Evolutionary conservation across 495 filamentous ascomycete genomes (phyloP).

Genomic region (Penicillium alfredii): DNA sequence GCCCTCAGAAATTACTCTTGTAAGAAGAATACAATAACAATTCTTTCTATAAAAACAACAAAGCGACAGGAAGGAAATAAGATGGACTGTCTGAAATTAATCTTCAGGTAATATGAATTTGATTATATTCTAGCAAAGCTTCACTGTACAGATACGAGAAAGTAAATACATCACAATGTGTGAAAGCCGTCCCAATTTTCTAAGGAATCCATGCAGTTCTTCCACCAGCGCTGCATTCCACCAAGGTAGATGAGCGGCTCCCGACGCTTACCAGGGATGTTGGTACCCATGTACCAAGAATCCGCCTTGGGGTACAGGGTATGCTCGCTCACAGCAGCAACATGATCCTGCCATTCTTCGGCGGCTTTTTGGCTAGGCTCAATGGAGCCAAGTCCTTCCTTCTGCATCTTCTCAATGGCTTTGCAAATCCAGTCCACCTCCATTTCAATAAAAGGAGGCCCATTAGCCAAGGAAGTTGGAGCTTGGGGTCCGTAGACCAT

Average conservation of each 20-base stretch:
- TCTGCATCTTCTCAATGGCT: constrained; percentile 35
- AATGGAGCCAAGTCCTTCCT: constrained; percentile 30
- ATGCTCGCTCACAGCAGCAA: constrained; percentile 19
- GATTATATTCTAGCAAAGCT: neutral
- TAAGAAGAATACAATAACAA: too few species aligned
- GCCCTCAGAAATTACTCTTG: too few species aligned
- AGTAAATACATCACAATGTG: neutral
- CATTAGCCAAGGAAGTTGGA: constrained; percentile 46
- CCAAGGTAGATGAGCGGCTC: constrained; percentile 37
- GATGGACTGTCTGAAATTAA: too few species aligned
- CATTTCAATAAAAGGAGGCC: constrained; percentile 45
- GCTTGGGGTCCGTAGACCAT: constrained; percentile 45
- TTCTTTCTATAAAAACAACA: too few species aligned
- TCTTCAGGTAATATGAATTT: too few species aligned
- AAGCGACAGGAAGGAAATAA: too few species aligned
- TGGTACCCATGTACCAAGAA: constrained; percentile 42
- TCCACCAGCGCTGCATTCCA: constrained; percentile 30
- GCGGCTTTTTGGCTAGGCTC: constrained; percentile 33
- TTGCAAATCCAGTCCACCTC: constrained; percentile 50
- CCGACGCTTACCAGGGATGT: constrained; percentile 40
- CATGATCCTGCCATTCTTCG: constrained; percentile 32
- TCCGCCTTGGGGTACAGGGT: constrained; percentile 28
- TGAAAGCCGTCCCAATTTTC: constrained; percentile 15
- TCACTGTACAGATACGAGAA: too few species aligned
- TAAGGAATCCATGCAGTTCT: constrained; percentile 12